Base-by-base conservation (phyloP, 192 early-diverging fungal species). In the Irineochytrium annulatum region DNA sequence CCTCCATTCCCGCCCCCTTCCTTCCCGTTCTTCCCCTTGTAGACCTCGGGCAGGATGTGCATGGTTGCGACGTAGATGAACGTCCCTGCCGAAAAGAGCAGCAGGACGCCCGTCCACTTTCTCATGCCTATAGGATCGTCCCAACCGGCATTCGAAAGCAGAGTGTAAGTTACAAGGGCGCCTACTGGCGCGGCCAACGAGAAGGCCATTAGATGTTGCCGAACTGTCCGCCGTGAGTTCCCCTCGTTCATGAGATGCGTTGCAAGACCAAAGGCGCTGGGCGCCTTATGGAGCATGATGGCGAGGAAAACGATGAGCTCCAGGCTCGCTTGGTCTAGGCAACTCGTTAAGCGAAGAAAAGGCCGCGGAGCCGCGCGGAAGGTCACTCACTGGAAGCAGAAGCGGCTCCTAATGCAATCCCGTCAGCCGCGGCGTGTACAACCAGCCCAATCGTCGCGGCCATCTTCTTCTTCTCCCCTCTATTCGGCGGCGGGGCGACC, bases 261-360 rank as follows among this genome's bases (percentile, higher is more conserved):
- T 19, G 89, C 79, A 6, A 98, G 77, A 0, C 91, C 93, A 71
- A 98, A 93, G 0, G 95, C 91, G 3, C 90, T 85, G 1, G 95
- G 95, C 3, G 91, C 93, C 72, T 98, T 98, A 80, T 98, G 95
- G 28, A 98, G 73, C 80, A 95, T 89, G 57, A 98, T 91, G 2
- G 95, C 95, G 19, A 98, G 48, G 64, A 95, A 98, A 20, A 98
- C 89, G 8, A 98, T 86, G 20, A 80, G 51, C 33, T 76, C 78
- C 2, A 83, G 57, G 35, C 58, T 70, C 6, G 67, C 60, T 19
- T 69, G 54, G 33, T 71, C 78, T 79, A n/a, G n/a, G n/a, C n/a
- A n/a, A n/a, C n/a, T n/a, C n/a, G n/a, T n/a, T n/a, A n/a, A n/a
- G 51, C 33, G 45, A 29, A 28, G 28, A 35, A 28, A 58, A 65